Conservation (phyloP, 495 filamentous ascomycete species). For the Neurospora discreta region DNA sequence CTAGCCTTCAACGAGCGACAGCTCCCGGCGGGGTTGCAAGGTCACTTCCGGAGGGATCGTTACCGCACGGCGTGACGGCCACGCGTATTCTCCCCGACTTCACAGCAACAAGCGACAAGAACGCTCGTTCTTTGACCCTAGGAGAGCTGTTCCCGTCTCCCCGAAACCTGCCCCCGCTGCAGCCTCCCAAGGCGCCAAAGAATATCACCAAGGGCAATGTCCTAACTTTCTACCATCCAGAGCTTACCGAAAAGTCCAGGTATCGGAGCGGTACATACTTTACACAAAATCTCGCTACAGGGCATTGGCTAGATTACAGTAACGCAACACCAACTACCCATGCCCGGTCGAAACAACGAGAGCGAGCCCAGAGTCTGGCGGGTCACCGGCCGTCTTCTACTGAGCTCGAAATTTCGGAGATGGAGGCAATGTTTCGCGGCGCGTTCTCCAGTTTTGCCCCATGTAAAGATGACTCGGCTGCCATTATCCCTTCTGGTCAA, state of each 20-base stretch:
- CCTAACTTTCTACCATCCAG: conserved; percentile 52
- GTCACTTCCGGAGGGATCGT: conserved; percentile 46
- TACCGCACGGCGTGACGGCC: conserved; percentile 64
- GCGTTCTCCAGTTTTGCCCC: conserved; percentile 87
- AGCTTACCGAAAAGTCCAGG: conserved; percentile 40
- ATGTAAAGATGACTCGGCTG: conserved; percentile 63
- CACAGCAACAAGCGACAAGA: conserved; percentile 25
- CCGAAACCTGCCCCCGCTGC: conserved; percentile 49
- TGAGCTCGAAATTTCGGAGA: conserved; percentile 48
- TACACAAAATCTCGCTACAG: conserved; percentile 44
- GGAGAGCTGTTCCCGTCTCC: conserved; percentile 74
- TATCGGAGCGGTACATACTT: conserved; percentile 45
- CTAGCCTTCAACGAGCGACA: conserved; percentile 52
- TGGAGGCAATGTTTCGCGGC: conserved; percentile 65
- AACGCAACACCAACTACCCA: conserved; percentile 46
- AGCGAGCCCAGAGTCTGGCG: conserved; percentile 58
- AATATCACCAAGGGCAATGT: conserved; percentile 48
- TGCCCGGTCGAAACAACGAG: conserved; percentile 55
- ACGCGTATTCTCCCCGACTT: conserved; percentile 52
- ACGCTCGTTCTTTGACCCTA: conserved; percentile 49
- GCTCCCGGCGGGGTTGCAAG: conserved; percentile 25
- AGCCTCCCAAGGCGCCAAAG: conserved; percentile 61
- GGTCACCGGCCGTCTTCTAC: conserved; percentile 43
- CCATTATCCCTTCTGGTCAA: conserved; percentile 58
- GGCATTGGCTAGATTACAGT: conserved; percentile 60